Evolutionary conservation across 352 stramenopile genomes (phyloP).

Genomic region (Pythium vanterpoolii): DNA sequence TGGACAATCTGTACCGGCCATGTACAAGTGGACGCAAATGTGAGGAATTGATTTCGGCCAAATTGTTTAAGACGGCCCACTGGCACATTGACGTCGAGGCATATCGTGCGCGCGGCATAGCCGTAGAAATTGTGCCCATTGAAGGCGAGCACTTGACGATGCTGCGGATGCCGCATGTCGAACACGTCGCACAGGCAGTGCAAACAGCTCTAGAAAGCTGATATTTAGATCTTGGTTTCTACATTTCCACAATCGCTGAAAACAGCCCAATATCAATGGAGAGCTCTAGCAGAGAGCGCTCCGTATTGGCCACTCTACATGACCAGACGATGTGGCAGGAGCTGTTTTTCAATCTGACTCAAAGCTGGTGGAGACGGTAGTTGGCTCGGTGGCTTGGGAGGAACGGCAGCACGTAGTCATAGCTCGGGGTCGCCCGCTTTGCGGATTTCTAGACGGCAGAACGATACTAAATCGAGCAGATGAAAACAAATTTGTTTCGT

Average conservation of each 20-base stretch:
- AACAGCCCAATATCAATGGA: no score
- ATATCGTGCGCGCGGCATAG: conserved; percentile 8
- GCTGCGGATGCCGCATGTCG: conserved; percentile 26
- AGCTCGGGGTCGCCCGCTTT: no score
- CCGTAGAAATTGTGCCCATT: conserved; percentile 15
- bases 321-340: not conserved
- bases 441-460: no score
- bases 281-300: no score
- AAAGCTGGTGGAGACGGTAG: not conserved
- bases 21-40: conserved; percentile 11
- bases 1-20: conserved; percentile 38
- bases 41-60: conserved; percentile 16
- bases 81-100: conserved; percentile 28
- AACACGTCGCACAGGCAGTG: conserved; percentile 21
- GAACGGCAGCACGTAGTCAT: conserved; percentile 15
- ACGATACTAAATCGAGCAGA: no score
- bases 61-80: conserved; percentile 38
- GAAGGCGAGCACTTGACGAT: conserved; percentile 34
- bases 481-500: no score
- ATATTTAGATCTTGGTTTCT: not conserved
- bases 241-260: not conserved
- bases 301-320: not conserved
- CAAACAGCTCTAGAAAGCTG: not conserved
- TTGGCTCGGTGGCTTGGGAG: not conserved
- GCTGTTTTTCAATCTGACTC: not conserved